Evolutionary conservation across 805 yeast genomes (phyloP).

Genomic region (Yarrowia porcina): DNA sequence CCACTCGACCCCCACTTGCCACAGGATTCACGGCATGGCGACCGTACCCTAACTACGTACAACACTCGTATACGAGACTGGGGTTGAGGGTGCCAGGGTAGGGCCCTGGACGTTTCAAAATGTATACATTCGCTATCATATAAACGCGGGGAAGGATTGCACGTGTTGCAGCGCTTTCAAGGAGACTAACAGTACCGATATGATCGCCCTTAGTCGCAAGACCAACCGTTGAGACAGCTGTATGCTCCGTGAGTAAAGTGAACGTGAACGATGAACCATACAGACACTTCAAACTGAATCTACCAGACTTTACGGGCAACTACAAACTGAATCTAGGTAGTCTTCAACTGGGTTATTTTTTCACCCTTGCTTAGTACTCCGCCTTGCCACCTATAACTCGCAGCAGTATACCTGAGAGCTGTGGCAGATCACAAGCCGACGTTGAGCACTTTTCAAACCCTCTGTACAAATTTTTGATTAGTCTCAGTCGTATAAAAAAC

Average conservation of each 20-base stretch:
- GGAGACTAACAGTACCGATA: no score
- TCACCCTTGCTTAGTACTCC: not conserved
- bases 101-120: no score
- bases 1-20: not conserved
- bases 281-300: not conserved
- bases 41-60: no score
- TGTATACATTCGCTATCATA: not conserved
- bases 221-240: slow-evolving; percentile 1
- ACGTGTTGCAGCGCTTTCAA: not conserved
- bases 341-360: not conserved
- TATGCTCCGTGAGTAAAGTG: not conserved
- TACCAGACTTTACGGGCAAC: no score
- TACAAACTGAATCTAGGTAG: not conserved
- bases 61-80: no score
- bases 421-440: not conserved
- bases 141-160: not conserved
- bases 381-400: not conserved
- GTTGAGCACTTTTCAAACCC: not conserved
- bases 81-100: no score
- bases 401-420: not conserved
- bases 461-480: not conserved
- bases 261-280: not conserved
- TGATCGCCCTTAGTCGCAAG: slow-evolving; percentile 7
- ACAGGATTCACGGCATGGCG: not conserved
- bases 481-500: not conserved